A percentile compares a stretch with the other conserved stretches of the same genome.
Conservation (phyloP, 2,329 filamentous ascomycete species). For the Colletotrichum phormii region DNA sequence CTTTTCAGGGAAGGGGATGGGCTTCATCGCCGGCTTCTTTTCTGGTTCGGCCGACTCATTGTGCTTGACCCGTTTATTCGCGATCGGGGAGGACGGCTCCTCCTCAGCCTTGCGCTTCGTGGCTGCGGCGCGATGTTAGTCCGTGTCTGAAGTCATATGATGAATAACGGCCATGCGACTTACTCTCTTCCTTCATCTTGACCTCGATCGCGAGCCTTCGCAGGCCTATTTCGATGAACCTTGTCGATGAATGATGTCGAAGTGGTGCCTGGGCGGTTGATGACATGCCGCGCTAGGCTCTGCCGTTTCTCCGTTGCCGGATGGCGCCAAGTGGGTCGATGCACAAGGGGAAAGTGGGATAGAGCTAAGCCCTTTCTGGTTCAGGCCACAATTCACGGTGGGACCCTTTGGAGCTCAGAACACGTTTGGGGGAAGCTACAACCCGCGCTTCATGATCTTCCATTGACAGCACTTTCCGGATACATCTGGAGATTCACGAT, state of each 20-base stretch:
- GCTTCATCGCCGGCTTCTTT: conserved; percentile 67
- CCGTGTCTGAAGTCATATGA: accelerated
- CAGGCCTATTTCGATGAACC: conserved; percentile 21
- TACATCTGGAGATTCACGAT: neutral
- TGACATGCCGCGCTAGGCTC: conserved; percentile 36
- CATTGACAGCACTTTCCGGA: conserved; percentile 10
- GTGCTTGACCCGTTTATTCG: conserved; percentile 74
- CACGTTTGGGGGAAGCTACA: conserved; percentile 37
- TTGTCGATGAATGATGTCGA: conserved; percentile 28
- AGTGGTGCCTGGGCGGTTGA: conserved; percentile 25
- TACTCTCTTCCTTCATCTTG: conserved; percentile 55
- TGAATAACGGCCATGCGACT: conserved; percentile 20
- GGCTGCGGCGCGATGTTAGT: conserved; percentile 28
- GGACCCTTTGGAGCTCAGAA: conserved; percentile 38
- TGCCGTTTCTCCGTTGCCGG: conserved; percentile 34
- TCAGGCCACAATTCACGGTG: conserved; percentile 49
- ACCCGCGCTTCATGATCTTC: conserved; percentile 15
- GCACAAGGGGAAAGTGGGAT: conserved; percentile 45
- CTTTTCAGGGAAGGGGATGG: conserved; percentile 91
- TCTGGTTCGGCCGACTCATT: conserved; percentile 56
- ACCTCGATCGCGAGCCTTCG: conserved; percentile 17
- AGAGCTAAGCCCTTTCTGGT: conserved; percentile 47
- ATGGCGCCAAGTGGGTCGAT: conserved; percentile 10
- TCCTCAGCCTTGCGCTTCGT: conserved; percentile 80
- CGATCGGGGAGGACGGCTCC: conserved; percentile 70